Evolutionary conservation across 192 early-diverging fungal species (phyloP), one percentile per base, ranked within the genome.

Genomic region (Backusella luteola): DNA sequence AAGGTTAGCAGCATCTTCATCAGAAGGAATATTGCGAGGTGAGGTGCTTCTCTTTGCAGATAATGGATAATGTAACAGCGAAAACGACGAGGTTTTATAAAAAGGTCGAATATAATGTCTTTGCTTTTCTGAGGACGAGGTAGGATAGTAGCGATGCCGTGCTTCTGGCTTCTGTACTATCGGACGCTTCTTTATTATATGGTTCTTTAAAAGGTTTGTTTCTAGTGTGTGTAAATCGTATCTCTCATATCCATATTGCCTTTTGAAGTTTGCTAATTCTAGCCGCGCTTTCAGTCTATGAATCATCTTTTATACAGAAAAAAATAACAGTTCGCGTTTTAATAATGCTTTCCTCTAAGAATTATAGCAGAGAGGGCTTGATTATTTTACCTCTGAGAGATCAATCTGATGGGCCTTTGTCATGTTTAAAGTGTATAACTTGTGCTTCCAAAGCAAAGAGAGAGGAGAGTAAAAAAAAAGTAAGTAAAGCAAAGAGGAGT

Each of bases 1-100:
- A 17, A 79, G 49, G 34, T 79, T 75, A 15, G 78, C 78, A 1
- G 78, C 78, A 66, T 79, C 78, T 71, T 74, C 69, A 66, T 79
- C 78, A n/a, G 63, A 35, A 26, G 44, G 42, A 23, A 35, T 35
- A 73, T 29, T 59, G 14, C 39, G 66, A 9, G 75, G 75, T 35
- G 75, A 76, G 2, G 75, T 76, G n/a, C 66, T 76, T 19, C 75
- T 42, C 49, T 76, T 69, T 34, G 67, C 75, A 4, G 75, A 76
- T 12, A 70, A 38, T 23, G 75, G 75, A 34, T 34, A 69, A 6
- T 32, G 59, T 42, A 32, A 32, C 19, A 41, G 38, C 5, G 29
- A 38, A 32, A 75, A 46, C 0, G 74, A 42, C 0, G 38, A 42
- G 26, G 38, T 34, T 19, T 34, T 39, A 17, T 29, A 26, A 46